Base-by-base conservation (phyloP, 2,329 filamentous ascomycete genomes). In the Paraconiothyrium brasiliense region DNA sequence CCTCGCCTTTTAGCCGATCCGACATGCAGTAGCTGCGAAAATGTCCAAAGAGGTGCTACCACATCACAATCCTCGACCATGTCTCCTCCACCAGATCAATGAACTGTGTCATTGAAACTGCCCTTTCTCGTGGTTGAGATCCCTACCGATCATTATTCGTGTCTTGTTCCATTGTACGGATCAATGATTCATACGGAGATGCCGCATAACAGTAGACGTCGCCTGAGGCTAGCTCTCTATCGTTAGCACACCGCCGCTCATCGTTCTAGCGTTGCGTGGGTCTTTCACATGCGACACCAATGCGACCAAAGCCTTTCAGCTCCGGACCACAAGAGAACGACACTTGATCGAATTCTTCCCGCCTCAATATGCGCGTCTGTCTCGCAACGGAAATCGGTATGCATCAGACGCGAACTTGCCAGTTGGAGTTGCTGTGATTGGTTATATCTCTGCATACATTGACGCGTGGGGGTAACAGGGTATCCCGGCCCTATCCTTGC, bases 281-380 rank as follows among this genome's bases (percentile, higher is more conserved):
- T 10, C 48, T 48, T 61, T 61, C 59, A 61, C 59, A 61, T 61
- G 59, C 54, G 20, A 30, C 24, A 20, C 47, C 14, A 41, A 54
- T n/a, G 39, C 39, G n/a, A n/a, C 32, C 54, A 16, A 37, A 22
- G 11, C 22, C 41, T 24, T 16, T 44, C 39, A 6, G 27, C 39
- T 24, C 35, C 8, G 20, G 10, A 20, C 20, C 4, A 20, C 22
- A 22, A 49, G 2, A 24, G 8, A 32, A n/a, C 20, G 13, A 41
- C n/a, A 14, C 16, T 41, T 24, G 39, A 22, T 24, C 20, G 1
- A 24, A 9, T 20, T n/a, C 24, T n/a, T 16, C 16, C 11, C 41
- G 13, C 41, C 14, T 16, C 41, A 44, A n/a, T 44, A n/a, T 32
- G 30, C 46, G 46, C 13, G 24, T 13, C 13, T 32, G 43, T 46